A percentile compares a stretch with the other conserved stretches of the same genome.
Evolutionary conservation across 805 yeast species (phyloP).

Genomic region (Starmerella powellii): DNA sequence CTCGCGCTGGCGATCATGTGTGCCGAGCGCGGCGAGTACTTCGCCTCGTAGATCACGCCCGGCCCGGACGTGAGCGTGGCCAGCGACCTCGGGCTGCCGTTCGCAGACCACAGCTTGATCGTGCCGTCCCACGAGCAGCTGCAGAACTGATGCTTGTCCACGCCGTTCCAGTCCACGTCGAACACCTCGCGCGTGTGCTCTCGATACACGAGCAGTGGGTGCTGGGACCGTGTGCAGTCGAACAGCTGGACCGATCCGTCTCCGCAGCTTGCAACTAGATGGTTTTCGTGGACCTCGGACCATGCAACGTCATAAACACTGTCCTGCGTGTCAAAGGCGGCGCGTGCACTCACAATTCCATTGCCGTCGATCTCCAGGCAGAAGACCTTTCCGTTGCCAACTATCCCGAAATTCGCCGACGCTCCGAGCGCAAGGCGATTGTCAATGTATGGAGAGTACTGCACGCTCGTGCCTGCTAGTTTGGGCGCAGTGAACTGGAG

Average conservation of each 20-base stretch:
- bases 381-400: constrained; percentile 79
- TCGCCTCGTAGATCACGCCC: constrained; percentile 54
- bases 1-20: constrained; percentile 54
- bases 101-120: constrained; percentile 39
- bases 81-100: constrained; percentile 10
- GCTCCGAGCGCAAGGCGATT: constrained; percentile 81
- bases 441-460: constrained; percentile 86
- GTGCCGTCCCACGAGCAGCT: constrained; percentile 90
- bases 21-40: constrained; percentile 77
- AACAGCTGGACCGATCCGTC: constrained; percentile 80
- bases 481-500: constrained; percentile 62
- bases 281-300: constrained; percentile 87
- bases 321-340: constrained; percentile 79
- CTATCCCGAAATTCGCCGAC: constrained; percentile 84
- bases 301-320: constrained; percentile 79
- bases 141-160: constrained; percentile 55
- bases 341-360: constrained; percentile 48
- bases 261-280: constrained; percentile 69
- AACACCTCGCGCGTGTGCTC: constrained; percentile 74
- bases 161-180: constrained; percentile 59
- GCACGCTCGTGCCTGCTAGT: constrained; percentile 74
- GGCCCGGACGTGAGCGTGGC: constrained; percentile 22
- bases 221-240: constrained; percentile 41
- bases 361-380: constrained; percentile 54
- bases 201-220: constrained; percentile 29